Conservation (phyloP, 441 rosid genomes). For the Oxalis stricta region DNA sequence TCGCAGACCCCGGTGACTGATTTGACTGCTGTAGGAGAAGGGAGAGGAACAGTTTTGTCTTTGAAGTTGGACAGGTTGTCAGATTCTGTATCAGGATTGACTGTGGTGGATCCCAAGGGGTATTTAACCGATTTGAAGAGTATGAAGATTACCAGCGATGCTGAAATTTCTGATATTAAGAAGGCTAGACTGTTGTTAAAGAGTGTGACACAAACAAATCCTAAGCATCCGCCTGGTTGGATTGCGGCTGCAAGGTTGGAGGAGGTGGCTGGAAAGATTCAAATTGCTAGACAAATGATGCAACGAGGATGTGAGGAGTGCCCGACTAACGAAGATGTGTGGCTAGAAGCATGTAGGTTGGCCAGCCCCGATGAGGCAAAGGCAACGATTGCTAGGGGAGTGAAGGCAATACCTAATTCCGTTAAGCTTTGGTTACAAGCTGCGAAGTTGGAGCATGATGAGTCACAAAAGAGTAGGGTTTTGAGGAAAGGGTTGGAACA, state of each 20-base stretch:
- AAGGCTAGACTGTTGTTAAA: constrained; percentile 81
- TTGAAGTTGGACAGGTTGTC: constrained; percentile 80
- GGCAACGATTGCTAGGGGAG: constrained; percentile 78
- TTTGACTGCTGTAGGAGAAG: constrained; percentile 87
- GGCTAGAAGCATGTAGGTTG: constrained; percentile 89
- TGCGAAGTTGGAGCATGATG: constrained; percentile 79
- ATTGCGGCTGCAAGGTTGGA: constrained; percentile 92
- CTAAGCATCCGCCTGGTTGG: constrained; percentile 89
- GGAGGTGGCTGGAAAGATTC: constrained; percentile 90
- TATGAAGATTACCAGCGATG: constrained; percentile 94
- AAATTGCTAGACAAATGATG: constrained; percentile 70
- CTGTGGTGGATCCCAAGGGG: constrained; percentile 92
- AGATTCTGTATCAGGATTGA: constrained; percentile 72
- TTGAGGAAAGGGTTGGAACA: constrained; percentile 79
- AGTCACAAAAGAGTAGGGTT: constrained; percentile 66
- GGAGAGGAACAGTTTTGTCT: constrained; percentile 85
- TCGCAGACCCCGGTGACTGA: constrained; percentile 75
- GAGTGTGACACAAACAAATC: constrained; percentile 82
- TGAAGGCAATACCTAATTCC: constrained; percentile 72
- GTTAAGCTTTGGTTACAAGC: constrained; percentile 95
- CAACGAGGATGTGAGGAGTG: constrained; percentile 88
- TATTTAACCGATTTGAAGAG: constrained; percentile 90
- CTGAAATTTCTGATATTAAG: constrained; percentile 82
- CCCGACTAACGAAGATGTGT: constrained; percentile 81
- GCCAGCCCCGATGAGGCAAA: constrained; percentile 85